These are phyloP conservation scores for Epichloe gansuensis DNA, from an alignment of 2,329 filamentous ascomycete genomes.

Conservation along the genomic window DNA sequence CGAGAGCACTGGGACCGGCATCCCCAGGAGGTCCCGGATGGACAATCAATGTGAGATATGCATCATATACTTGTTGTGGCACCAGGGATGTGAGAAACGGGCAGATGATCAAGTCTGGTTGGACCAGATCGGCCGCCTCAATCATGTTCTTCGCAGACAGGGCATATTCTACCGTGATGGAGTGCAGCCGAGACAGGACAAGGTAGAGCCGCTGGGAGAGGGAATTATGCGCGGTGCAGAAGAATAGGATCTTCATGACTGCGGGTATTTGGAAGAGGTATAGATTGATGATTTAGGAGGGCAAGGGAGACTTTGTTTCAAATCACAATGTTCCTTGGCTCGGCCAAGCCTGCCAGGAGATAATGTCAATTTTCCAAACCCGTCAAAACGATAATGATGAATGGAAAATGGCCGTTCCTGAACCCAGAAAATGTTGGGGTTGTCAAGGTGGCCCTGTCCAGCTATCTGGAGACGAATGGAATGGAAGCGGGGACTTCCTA, in stretches of 20 bases:
- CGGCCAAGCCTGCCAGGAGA: too few relatives aligned
- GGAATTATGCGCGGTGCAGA: slow-evolving; percentile 33
- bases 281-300: not conserved
- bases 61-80: slow-evolving; percentile 23
- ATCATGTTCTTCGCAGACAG: slow-evolving; percentile 22
- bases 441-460: too few relatives aligned
- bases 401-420: too few relatives aligned
- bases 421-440: too few relatives aligned
- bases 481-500: too few relatives aligned
- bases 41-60: slow-evolving; percentile 26
- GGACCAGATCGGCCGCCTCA: slow-evolving; percentile 23
- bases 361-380: too few relatives aligned
- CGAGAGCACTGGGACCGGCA: slow-evolving; percentile 28
- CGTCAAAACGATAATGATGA: too few relatives aligned
- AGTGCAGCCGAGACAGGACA: slow-evolving; percentile 21
- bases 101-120: slow-evolving; percentile 28
- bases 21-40: slow-evolving; percentile 30
- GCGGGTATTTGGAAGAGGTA: slow-evolving; percentile 6
- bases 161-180: slow-evolving; percentile 28
- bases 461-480: too few relatives aligned
- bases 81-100: slow-evolving; percentile 28
- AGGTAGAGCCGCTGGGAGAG: slow-evolving; percentile 28
- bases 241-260: slow-evolving; percentile 26
- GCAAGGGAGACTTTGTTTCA: too few relatives aligned
- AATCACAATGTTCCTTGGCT: too few relatives aligned